phyloP scores from a whole-genome alignment of 768 basidiomycete genomes.

The Boletus fagicola region DNA sequence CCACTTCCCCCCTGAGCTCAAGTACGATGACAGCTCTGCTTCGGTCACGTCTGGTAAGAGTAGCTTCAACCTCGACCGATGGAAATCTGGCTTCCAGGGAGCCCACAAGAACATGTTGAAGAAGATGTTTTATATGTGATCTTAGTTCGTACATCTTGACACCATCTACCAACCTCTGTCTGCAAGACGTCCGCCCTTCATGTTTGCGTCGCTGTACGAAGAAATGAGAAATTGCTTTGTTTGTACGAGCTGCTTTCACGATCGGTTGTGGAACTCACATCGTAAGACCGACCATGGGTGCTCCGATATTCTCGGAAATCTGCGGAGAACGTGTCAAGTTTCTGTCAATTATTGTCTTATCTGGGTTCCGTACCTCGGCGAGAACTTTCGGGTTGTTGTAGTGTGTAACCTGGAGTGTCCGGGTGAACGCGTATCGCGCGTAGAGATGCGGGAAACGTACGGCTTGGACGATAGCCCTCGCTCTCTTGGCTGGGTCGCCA shows the following conservation, averaged over 20 bases:
- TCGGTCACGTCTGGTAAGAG: constrained; percentile 31
- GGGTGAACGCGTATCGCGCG: constrained; percentile 2
- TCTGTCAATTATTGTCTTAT: background rate
- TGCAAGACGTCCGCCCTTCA: constrained; percentile 72
- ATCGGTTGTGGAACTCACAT: constrained; percentile 53
- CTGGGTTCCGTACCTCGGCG: constrained; percentile 60
- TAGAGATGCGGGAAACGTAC: constrained; percentile 41
- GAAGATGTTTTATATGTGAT: constrained; percentile 38
- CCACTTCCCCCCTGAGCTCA: constrained; percentile 44
- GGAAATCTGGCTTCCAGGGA: constrained; percentile 33
- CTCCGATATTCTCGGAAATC: constrained; percentile 81
- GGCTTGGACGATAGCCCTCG: constrained; percentile 94
- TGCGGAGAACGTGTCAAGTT: constrained; percentile 25
- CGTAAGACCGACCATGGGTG: constrained; percentile 91
- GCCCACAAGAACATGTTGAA: constrained; percentile 30
- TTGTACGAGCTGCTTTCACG: background rate
- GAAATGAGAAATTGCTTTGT: background rate
- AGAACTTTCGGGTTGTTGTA: constrained; percentile 91
- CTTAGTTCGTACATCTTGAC: constrained; percentile 3
- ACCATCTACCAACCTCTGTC: constrained; percentile 59
- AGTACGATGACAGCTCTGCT: constrained; percentile 38
- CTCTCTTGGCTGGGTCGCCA: constrained; percentile 90
- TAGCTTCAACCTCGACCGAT: constrained; percentile 30
- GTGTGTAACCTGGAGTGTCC: constrained; percentile 71
- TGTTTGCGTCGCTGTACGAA: constrained; percentile 50